These are phyloP conservation scores for Spatholobus suberectus DNA, from an alignment of 306 rosid genomes.

Conservation along the genomic window DNA sequence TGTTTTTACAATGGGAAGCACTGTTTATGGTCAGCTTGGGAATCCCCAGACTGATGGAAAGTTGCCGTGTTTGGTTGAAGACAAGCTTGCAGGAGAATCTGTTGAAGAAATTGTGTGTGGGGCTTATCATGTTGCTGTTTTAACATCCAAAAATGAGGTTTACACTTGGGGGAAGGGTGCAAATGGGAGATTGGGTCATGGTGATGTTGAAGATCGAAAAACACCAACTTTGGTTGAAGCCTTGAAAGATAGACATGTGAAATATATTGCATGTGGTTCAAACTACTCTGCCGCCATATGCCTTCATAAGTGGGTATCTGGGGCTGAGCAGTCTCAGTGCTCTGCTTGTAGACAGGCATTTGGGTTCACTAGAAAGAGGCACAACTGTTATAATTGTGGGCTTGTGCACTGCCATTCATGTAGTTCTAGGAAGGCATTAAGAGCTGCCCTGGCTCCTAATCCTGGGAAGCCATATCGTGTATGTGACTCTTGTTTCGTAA, in stretches of 20 bases:
- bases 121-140: constrained; percentile 88
- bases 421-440: constrained; percentile 89
- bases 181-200: constrained; percentile 98
- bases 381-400: constrained; percentile 98
- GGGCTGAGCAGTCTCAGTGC: constrained; percentile 98
- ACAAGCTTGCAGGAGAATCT: constrained; percentile 77
- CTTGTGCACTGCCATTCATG: constrained; percentile 99
- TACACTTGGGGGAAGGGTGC: constrained; percentile 99
- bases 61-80: constrained; percentile 83
- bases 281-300: constrained; percentile 91
- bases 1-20: constrained; percentile 95
- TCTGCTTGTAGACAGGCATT: constrained; percentile 98
- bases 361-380: constrained; percentile 96
- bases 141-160: constrained; percentile 90
- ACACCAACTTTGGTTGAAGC: constrained; percentile 85
- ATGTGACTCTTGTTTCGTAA: constrained; percentile 86
- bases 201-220: constrained; percentile 94
- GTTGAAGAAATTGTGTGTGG: constrained; percentile 93
- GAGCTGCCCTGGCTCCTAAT: constrained; percentile 95
- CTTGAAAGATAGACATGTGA: constrained; percentile 92
- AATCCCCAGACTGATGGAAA: constrained; percentile 90
- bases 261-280: constrained; percentile 91
- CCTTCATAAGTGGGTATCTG: constrained; percentile 97
- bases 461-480: constrained; percentile 91
- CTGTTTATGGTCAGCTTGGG: constrained; percentile 99